phyloP scores from a whole-genome alignment of 106 monocot species.

The Dioscorea alata region DNA sequence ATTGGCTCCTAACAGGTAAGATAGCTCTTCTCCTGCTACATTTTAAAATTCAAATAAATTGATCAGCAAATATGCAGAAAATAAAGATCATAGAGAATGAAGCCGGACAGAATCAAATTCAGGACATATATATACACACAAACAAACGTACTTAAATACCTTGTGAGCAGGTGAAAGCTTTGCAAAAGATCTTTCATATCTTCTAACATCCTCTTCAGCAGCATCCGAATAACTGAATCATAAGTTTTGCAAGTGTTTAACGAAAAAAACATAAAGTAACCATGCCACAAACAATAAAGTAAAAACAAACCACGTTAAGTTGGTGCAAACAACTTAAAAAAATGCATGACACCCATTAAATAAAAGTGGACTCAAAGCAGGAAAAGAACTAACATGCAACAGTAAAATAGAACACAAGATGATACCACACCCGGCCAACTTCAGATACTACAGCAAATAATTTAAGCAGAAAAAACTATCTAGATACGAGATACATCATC shows the following conservation, averaged over 20 bases:
- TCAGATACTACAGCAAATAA: too few relatives aligned
- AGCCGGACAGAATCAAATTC: background rate
- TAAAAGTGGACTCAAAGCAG: background rate
- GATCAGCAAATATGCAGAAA: background rate
- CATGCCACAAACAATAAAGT: background rate
- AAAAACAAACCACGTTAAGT: background rate
- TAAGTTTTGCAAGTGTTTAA: background rate
- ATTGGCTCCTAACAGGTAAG: background rate
- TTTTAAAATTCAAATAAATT: background rate
- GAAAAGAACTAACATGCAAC: too few relatives aligned
- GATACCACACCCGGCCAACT: too few relatives aligned
- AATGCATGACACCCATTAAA: background rate
- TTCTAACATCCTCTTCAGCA: slow-evolving; percentile 71
- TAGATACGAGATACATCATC: too few relatives aligned
- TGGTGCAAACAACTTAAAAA: background rate
- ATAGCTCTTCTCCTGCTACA: background rate
- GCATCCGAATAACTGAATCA: slow-evolving; percentile 80
- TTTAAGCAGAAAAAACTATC: too few relatives aligned
- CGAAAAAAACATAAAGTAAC: background rate
- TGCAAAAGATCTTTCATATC: slow-evolving; percentile 77
- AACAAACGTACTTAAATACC: slow-evolving; percentile 21
- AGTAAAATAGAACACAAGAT: too few relatives aligned
- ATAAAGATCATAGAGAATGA: background rate
- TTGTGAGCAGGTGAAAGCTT: slow-evolving; percentile 74
- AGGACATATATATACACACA: background rate